A percentile compares a stretch with the other conserved stretches of the same genome.
phyloP scores from a whole-genome alignment of 768 basidiomycete species.

The Boletus pseudopeckii region DNA sequence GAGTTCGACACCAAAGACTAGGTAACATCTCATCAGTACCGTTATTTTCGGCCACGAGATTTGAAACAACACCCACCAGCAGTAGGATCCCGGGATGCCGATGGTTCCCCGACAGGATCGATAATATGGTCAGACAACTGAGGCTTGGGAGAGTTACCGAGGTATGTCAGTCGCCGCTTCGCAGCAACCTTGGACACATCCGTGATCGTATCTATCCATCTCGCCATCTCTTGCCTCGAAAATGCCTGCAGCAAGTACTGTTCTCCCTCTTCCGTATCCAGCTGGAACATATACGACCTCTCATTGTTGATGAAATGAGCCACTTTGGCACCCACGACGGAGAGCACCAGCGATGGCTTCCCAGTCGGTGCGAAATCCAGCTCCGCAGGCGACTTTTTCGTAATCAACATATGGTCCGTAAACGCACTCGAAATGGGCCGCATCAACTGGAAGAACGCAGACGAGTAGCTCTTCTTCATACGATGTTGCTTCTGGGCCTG shows the following conservation, averaged over 20 bases:
- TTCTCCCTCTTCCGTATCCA: conserved; percentile 85
- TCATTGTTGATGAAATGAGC: conserved; percentile 74
- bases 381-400: conserved; percentile 65
- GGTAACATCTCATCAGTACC: conserved; percentile 4
- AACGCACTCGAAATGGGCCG: conserved; percentile 88
- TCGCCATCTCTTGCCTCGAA: conserved; percentile 65
- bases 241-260: conserved; percentile 76
- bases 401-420: conserved; percentile 49
- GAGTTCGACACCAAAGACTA: conserved; percentile 77
- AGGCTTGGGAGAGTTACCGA: conserved; percentile 72
- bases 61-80: conserved; percentile 50
- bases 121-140: conserved; percentile 73
- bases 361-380: conserved; percentile 70
- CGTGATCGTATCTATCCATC: conserved; percentile 75
- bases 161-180: conserved; percentile 75
- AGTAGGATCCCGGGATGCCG: conserved; percentile 64
- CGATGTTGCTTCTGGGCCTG: conserved; percentile 69
- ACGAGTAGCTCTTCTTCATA: conserved; percentile 85
- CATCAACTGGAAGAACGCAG: conserved; percentile 81
- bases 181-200: conserved; percentile 70
- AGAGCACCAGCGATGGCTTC: conserved; percentile 74
- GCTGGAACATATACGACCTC: conserved; percentile 76
- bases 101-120: conserved; percentile 43
- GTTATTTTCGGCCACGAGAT: neutral
- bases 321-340: conserved; percentile 68